Evolutionary conservation across 176 grass and related monocot genomes (phyloP).

Genomic region (Thinopyrum elongatum): DNA sequence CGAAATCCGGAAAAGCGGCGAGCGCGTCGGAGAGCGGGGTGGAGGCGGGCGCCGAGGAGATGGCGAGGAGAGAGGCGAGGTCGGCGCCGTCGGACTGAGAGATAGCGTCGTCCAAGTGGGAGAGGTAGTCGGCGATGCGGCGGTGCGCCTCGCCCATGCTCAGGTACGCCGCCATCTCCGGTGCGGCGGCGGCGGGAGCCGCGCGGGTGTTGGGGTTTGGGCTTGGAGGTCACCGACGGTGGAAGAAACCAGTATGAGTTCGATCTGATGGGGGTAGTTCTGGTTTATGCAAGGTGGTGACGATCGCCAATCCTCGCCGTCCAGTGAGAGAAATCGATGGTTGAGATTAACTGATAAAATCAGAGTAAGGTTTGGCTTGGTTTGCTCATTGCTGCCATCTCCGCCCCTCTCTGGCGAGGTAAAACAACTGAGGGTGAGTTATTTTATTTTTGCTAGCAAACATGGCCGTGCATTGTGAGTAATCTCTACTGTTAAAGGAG

Average conservation of each 20-base stretch:
- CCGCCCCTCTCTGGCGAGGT: too few relatives aligned
- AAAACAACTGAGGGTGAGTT: too few relatives aligned
- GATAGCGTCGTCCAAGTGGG: constrained; percentile 58
- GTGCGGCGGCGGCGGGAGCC: neutral
- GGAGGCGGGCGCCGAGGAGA: constrained; percentile 53
- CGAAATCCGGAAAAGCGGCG: constrained; percentile 58
- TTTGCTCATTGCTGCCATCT: neutral
- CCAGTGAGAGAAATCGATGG: constrained; percentile 14
- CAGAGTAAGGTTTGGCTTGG: too few relatives aligned
- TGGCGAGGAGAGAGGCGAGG: constrained; percentile 51
- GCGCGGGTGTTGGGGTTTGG: constrained; percentile 5
- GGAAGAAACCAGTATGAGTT: neutral
- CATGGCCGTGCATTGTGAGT: too few relatives aligned
- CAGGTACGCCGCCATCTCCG: constrained; percentile 65
- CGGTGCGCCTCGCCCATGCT: constrained; percentile 93
- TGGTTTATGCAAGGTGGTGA: neutral
- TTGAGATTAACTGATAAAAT: neutral
- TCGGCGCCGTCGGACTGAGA: constrained; percentile 38
- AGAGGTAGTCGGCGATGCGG: constrained; percentile 64
- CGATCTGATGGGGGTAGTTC: neutral
- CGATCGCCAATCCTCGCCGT: constrained; percentile 4
- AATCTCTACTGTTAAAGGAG: too few relatives aligned
- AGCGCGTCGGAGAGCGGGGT: constrained; percentile 69
- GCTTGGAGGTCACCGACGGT: neutral
- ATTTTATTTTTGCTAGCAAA: too few relatives aligned